Evolutionary conservation across 75 land plant species (phyloP).

Genomic region (Adiantum capillusveneris): DNA sequence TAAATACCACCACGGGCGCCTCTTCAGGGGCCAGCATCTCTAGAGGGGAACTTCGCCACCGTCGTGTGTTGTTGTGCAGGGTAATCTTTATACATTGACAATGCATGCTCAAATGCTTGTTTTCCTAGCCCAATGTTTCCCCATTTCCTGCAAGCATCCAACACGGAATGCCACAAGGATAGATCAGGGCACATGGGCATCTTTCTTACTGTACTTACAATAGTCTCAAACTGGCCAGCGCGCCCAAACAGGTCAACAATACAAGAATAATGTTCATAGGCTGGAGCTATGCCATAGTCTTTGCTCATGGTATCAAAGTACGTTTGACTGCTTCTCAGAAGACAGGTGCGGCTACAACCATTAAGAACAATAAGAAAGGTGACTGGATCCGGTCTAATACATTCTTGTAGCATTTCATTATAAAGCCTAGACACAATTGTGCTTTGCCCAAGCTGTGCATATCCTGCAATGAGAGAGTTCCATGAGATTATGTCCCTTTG

Average conservation of each 20-base stretch:
- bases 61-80: too few species aligned
- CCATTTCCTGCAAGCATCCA: constrained; percentile 23
- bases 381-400: constrained; percentile 7
- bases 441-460: constrained; percentile 1
- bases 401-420: constrained; percentile 10
- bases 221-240: constrained; percentile 28
- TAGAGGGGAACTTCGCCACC: too few species aligned
- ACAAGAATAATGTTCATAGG: constrained; percentile 41
- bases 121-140: constrained; percentile 12
- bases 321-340: neutral
- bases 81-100: too few species aligned
- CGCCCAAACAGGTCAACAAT: constrained; percentile 44
- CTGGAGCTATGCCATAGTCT: constrained; percentile 21
- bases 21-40: too few species aligned
- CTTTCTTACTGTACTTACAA: constrained; percentile 21
- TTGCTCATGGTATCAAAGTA: neutral
- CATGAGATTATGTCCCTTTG: constrained; percentile 15
- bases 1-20: too few species aligned
- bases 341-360: constrained; percentile 7
- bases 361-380: constrained; percentile 18
- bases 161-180: constrained; percentile 24
- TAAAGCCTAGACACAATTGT: constrained; percentile 17
- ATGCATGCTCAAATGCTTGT: neutral
- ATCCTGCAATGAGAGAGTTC: constrained; percentile 18
- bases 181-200: constrained; percentile 36